Evolutionary conservation across 1,139 yeast species (phyloP), one percentile per base, ranked within the genome.

Genomic region (Schizosaccharomyces versatilis): DNA sequence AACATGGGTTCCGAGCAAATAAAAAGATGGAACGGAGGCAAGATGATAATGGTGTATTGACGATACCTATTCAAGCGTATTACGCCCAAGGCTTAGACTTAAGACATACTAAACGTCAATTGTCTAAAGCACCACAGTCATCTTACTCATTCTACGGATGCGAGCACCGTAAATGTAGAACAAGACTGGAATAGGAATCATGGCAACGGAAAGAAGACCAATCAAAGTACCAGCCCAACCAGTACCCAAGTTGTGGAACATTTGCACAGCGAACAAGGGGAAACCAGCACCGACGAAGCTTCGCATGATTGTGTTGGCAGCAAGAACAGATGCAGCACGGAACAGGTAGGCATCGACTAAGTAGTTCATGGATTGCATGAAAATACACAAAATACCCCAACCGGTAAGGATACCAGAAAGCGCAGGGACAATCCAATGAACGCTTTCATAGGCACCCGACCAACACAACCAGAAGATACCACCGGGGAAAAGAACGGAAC

Each of bases 381-480:
- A 59, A 42, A 60, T 59, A 38, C 56, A 54, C 17, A 60, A 51
- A 41, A 62, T 54, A 2, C 63, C 64, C 17, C 59, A 40, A 2
- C 63, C 63, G 62, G 73, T 69, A 32, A 65, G 69, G 14, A 72
- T 72, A 54, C 69, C 64, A 62, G 73, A 73, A 53, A 74, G 71
- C 51, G 73, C 66, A 10, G 78, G 78, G 65, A 70, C 60, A 40
- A 61, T 57, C 63, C 63, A 61, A 54, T 59, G 62, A 41, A 59
- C 60, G 10, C 68, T 32, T 41, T 54, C 73, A 62, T 77, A 73
- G 61, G 72, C 78, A 0, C 82, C 72, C 1, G 81, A 70, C 84
- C 85, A 80, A 0, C 81, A 93, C 59, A 81, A 71, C 94, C 94
- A 83, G 67, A 83, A 82, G 58, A 83, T 70, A 0, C 84, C 73